Percentiles rank a stretch among this genome's conserved stretches.
These are phyloP conservation scores for Ettlia oleoabundans DNA, from an alignment of 139 green algal genomes.

Conservation along the genomic window DNA sequence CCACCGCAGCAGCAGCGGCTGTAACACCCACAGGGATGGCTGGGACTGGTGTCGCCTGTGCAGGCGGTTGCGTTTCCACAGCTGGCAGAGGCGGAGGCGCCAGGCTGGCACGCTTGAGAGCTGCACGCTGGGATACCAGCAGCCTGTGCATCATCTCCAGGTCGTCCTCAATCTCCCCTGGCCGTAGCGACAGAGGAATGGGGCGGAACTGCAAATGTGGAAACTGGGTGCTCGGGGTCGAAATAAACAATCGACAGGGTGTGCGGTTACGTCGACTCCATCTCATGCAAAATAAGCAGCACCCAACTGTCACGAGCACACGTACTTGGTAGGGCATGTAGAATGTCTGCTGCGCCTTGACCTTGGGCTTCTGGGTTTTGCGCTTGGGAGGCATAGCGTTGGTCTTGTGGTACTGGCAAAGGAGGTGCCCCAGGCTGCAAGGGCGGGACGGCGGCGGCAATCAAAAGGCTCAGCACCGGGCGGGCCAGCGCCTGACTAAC, in stretches of 20 bases:
- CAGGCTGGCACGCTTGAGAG: not conserved
- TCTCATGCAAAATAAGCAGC: not conserved
- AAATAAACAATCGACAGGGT: too few species aligned
- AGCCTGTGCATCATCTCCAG: slow-evolving; percentile 1
- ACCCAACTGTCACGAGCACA: not conserved
- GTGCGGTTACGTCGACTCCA: too few species aligned
- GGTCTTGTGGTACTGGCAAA: not conserved
- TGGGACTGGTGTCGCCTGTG: not conserved
- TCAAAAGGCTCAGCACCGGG: not conserved
- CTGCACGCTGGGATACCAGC: slow-evolving; percentile 10
- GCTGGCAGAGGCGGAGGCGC: not conserved
- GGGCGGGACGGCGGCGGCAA: not conserved
- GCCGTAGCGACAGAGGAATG: not conserved
- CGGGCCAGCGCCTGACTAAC: too few species aligned
- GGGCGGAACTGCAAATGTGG: not conserved
- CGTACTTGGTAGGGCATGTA: not conserved
- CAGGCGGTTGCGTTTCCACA: too few species aligned
- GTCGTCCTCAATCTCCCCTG: not conserved
- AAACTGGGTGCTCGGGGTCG: not conserved
- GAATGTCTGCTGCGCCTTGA: not conserved
- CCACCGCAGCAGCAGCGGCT: not conserved
- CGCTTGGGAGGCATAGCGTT: not conserved
- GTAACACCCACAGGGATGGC: not conserved
- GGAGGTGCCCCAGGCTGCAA: not conserved
- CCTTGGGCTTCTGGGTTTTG: not conserved